These are phyloP conservation scores for Boletus rubescentipes DNA, from an alignment of 768 basidiomycete species.

Conservation along the genomic window DNA sequence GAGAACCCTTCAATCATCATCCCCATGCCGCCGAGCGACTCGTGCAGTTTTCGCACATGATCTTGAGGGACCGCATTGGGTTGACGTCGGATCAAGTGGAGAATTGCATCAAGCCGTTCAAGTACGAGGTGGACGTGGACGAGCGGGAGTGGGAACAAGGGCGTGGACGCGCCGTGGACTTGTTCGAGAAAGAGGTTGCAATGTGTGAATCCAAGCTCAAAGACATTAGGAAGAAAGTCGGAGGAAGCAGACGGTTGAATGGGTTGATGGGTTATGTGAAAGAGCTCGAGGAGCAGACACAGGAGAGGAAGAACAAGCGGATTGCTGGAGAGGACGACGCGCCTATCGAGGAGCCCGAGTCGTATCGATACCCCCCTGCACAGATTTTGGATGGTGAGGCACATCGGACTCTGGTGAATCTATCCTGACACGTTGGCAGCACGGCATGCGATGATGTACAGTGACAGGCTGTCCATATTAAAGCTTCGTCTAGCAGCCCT, in stretches of 20 bases:
- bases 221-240: constrained; percentile 86
- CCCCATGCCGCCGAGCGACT: constrained; percentile 87
- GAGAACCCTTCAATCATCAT: constrained; percentile 91
- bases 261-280: constrained; percentile 80
- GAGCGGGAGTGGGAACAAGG: constrained; percentile 90
- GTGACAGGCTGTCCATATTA: constrained; percentile 75
- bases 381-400: constrained; percentile 87
- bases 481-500: constrained; percentile 85
- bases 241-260: constrained; percentile 77
- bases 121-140: constrained; percentile 97
- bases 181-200: constrained; percentile 80
- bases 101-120: constrained; percentile 99
- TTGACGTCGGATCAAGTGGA: constrained; percentile 98
- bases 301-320: constrained; percentile 55
- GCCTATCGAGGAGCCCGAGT: constrained; percentile 52
- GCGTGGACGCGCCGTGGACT: constrained; percentile 65
- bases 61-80: constrained; percentile 89
- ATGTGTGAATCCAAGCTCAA: constrained; percentile 86
- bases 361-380: constrained; percentile 88
- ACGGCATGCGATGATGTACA: constrained; percentile 88
- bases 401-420: neutral
- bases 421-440: constrained; percentile 45
- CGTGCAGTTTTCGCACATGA: constrained; percentile 88
- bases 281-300: constrained; percentile 74
- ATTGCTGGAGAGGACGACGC: constrained; percentile 41